Conservation (phyloP, 1,284 basidiomycete species). For the Xerocomus amazonicus region DNA sequence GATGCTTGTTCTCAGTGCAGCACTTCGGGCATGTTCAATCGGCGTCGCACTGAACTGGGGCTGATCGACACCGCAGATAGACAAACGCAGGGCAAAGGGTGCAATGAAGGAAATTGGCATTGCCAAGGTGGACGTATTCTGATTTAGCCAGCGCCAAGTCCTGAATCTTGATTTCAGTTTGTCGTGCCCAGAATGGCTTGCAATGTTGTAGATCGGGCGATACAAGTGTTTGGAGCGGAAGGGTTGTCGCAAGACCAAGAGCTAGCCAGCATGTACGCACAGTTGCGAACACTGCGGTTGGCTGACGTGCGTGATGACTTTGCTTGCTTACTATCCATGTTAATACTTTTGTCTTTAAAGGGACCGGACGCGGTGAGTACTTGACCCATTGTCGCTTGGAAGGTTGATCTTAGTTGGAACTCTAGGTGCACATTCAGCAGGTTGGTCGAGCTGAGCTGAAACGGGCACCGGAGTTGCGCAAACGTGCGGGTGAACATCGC, state of each 20-base stretch:
- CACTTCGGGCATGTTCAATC: constrained; percentile 62
- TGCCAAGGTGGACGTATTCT: constrained; percentile 65
- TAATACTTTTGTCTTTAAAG: constrained; percentile 36
- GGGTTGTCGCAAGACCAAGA: constrained; percentile 89
- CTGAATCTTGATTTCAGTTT: constrained; percentile 52
- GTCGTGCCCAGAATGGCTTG: constrained; percentile 89
- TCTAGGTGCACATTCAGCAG: constrained; percentile 89
- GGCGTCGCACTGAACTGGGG: neutral
- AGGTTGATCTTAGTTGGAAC: constrained; percentile 6
- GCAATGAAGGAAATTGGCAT: constrained; percentile 97
- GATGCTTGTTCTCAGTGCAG: constrained; percentile 88
- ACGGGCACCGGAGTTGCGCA: constrained; percentile 55
- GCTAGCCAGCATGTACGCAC: constrained; percentile 77
- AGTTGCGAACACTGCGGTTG: constrained; percentile 81
- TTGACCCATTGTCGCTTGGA: neutral
- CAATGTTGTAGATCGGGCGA: constrained; percentile 86
- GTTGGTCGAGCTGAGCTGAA: constrained; percentile 84
- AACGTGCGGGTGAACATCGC: constrained; percentile 51
- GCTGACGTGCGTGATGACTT: constrained; percentile 68
- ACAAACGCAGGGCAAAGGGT: constrained; percentile 86
- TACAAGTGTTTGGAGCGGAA: constrained; percentile 94
- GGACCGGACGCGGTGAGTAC: constrained; percentile 74
- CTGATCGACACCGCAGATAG: constrained; percentile 61
- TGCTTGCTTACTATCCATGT: constrained; percentile 5
- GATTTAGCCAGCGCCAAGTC: neutral